phyloP scores from a whole-genome alignment of 106 monocot genomes.

The Phalaenopsis aphrodite region DNA sequence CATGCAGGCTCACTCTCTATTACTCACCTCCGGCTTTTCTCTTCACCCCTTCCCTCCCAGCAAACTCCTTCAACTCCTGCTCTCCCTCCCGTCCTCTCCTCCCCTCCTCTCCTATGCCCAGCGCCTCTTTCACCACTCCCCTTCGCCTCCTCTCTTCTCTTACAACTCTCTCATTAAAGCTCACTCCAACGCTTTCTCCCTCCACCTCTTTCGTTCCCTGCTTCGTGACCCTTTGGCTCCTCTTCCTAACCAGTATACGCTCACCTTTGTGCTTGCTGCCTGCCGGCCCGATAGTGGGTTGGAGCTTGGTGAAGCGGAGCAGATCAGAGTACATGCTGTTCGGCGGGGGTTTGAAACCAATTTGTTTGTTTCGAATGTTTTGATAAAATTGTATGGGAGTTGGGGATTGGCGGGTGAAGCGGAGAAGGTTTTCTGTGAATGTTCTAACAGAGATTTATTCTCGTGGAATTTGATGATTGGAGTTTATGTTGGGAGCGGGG shows the following conservation, averaged over 20 bases:
- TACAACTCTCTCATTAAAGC: constrained; percentile 46
- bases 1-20: constrained; percentile 26
- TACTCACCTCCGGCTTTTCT: constrained; percentile 30
- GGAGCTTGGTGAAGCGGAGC: constrained; percentile 25
- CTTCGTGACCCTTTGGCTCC: constrained; percentile 9
- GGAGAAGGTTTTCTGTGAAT: constrained; percentile 29
- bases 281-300: constrained; percentile 6
- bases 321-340: constrained; percentile 25
- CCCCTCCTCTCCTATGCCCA: constrained; percentile 24
- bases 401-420: constrained; percentile 20
- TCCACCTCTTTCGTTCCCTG: constrained; percentile 33
- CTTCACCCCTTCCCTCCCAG: constrained; percentile 37
- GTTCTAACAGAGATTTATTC: constrained; percentile 23
- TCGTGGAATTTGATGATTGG: constrained; percentile 39
- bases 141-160: constrained; percentile 29
- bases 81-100: constrained; percentile 17
- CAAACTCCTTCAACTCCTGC: constrained; percentile 29
- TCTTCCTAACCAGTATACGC: constrained; percentile 42
- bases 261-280: constrained; percentile 26
- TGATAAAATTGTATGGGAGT: constrained; percentile 30
- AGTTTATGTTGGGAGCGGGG: constrained; percentile 23
- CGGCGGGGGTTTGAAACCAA: constrained; percentile 23
- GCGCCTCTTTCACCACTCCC: constrained; percentile 22
- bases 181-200: constrained; percentile 11
- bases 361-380: constrained; percentile 35